Percentiles rank a stretch among this genome's conserved stretches.
Conservation (phyloP, 2,329 filamentous ascomycete genomes). For the Pseudopithomyces chartarum region DNA sequence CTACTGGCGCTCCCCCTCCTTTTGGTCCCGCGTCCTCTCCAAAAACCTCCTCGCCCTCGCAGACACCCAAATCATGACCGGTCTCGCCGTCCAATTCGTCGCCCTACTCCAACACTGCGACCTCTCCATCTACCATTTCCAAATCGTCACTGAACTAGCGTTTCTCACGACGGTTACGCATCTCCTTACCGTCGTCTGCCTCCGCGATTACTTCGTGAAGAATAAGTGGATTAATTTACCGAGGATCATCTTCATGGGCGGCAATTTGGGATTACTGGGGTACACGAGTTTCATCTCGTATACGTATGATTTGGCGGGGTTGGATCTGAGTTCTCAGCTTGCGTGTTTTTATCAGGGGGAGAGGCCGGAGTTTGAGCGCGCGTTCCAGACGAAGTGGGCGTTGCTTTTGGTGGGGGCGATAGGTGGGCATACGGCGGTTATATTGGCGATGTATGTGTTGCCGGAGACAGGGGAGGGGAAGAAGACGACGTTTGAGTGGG, state of each 20-base stretch:
- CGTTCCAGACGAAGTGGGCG: slow-evolving; percentile 36
- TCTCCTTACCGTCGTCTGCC: slow-evolving; percentile 31
- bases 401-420: slow-evolving; percentile 34
- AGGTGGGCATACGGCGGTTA: slow-evolving; percentile 34
- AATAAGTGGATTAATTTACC: slow-evolving; percentile 40
- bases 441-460: slow-evolving; percentile 37
- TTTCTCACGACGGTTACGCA: slow-evolving; percentile 40
- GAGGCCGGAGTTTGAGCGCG: slow-evolving; percentile 23
- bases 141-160: slow-evolving; percentile 33
- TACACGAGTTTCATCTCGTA: slow-evolving; percentile 39
- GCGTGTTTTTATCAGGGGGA: slow-evolving; percentile 35
- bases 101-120: slow-evolving; percentile 37
- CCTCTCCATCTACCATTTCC: slow-evolving; percentile 38
- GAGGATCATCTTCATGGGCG: slow-evolving; percentile 38
- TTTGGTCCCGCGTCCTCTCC: slow-evolving; percentile 37
- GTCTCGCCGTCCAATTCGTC: slow-evolving; percentile 38
- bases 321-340: slow-evolving; percentile 22
- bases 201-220: slow-evolving; percentile 38
- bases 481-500: slow-evolving; percentile 16
- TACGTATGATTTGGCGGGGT: slow-evolving; percentile 30
- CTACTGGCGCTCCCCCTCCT: slow-evolving; percentile 34
- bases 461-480: slow-evolving; percentile 12
- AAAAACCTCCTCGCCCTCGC: slow-evolving; percentile 39
- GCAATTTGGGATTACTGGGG: slow-evolving; percentile 32
- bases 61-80: slow-evolving; percentile 38